These are phyloP conservation scores for Phanerodontia chrysosporium DNA, from an alignment of 768 basidiomycete genomes.

Conservation along the genomic window DNA sequence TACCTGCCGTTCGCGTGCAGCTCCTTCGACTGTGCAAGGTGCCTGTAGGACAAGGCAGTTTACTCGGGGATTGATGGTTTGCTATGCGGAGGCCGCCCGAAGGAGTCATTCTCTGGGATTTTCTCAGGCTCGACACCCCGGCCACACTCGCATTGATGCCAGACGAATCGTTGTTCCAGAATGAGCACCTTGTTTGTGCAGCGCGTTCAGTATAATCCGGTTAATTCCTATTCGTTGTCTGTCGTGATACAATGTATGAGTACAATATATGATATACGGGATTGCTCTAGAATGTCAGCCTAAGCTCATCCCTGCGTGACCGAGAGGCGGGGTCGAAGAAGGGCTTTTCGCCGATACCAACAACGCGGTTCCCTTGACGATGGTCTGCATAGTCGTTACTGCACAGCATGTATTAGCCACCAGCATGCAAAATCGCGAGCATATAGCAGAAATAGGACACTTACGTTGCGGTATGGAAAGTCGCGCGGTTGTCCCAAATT, in stretches of 20 bases:
- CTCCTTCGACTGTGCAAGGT: neutral
- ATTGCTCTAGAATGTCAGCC: slow-evolving; percentile 3
- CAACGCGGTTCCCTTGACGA: slow-evolving; percentile 48
- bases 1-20: neutral
- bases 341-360: slow-evolving; percentile 50
- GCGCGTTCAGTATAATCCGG: neutral
- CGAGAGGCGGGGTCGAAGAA: slow-evolving; percentile 40
- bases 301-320: slow-evolving; percentile 33
- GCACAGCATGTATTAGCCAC: neutral
- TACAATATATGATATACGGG: neutral
- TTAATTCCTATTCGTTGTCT: neutral
- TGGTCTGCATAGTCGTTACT: slow-evolving; percentile 30
- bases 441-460: neutral
- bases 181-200: neutral
- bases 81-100: too few relatives aligned
- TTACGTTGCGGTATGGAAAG: slow-evolving; percentile 38
- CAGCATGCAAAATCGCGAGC: neutral
- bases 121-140: neutral
- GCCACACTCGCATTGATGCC: neutral
- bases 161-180: neutral
- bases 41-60: neutral
- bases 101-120: too few relatives aligned
- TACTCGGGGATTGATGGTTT: neutral
- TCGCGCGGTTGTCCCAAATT: slow-evolving; percentile 58
- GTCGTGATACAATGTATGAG: neutral